A percentile compares a stretch with the other conserved stretches of the same genome.
Conservation (phyloP, 768 basidiomycete genomes). For the Lentinula sp. region DNA sequence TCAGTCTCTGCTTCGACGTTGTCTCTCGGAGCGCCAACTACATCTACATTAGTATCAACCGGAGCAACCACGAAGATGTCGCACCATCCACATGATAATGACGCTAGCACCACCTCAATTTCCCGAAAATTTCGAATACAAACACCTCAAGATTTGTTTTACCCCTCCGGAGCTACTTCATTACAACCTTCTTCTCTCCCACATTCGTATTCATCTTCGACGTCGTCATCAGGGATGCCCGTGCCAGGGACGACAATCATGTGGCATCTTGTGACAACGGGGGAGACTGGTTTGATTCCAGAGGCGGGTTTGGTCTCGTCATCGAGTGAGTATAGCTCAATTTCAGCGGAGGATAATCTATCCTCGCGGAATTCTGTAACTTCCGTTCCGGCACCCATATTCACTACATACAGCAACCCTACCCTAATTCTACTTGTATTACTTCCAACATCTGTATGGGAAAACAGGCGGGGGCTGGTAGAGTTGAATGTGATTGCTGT, state of each 20-base stretch:
- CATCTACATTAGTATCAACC: neutral
- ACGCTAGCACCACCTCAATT: neutral
- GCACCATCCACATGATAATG: neutral
- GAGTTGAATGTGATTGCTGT: neutral
- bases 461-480: slow-evolving; percentile 2
- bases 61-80: neutral
- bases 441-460: neutral
- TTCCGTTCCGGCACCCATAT: neutral
- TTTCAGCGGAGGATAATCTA: neutral
- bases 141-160: slow-evolving; percentile 24
- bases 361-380: neutral
- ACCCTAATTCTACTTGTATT: neutral
- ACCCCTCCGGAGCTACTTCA: slow-evolving; percentile 39
- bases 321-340: too few species aligned
- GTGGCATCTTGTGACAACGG: slow-evolving; percentile 2
- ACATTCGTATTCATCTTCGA: neutral
- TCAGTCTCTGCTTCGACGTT: neutral
- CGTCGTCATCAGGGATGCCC: neutral
- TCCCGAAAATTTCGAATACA: neutral
- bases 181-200: slow-evolving; percentile 30
- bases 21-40: neutral
- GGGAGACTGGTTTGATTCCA: neutral
- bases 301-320: neutral
- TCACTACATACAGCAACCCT: neutral
- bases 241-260: slow-evolving; percentile 7